A percentile compares a stretch with the other conserved stretches of the same genome.
Evolutionary conservation across 1,139 yeast species (phyloP).

Genomic region (Keqinozyma sinolaborantium): DNA sequence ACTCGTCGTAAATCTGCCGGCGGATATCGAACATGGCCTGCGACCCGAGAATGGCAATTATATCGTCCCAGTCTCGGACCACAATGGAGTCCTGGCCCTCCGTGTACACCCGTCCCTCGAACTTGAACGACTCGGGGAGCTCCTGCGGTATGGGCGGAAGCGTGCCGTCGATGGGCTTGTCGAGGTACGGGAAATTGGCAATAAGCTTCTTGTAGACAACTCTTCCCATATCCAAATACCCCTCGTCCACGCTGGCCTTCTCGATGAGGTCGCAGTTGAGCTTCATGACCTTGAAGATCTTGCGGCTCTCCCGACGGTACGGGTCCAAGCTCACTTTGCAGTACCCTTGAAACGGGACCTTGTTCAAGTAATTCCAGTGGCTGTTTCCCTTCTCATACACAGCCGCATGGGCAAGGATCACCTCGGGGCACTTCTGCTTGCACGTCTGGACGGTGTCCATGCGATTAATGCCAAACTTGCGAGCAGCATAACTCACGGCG

Average conservation of each 20-base stretch:
- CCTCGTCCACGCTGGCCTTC: constrained; percentile 95
- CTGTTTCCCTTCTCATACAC: constrained; percentile 86
- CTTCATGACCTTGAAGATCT: constrained; percentile 62
- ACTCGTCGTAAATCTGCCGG: constrained; percentile 41
- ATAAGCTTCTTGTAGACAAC: constrained; percentile 21
- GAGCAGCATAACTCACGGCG: constrained; percentile 88
- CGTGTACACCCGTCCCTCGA: constrained; percentile 25
- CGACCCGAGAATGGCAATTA: constrained; percentile 66
- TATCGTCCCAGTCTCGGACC: constrained; percentile 80
- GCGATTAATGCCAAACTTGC: constrained; percentile 75
- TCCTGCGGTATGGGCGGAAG: constrained; percentile 52
- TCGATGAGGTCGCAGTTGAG: constrained; percentile 64
- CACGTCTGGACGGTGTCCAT: constrained; percentile 75
- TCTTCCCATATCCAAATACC: constrained; percentile 77
- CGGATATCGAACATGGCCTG: constrained; percentile 54
- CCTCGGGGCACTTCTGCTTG: constrained; percentile 64
- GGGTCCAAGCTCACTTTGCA: constrained; percentile 92
- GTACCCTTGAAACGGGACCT: constrained; percentile 40
- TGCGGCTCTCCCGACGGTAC: constrained; percentile 81
- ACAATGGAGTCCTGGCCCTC: constrained; percentile 6
- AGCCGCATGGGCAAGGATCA: constrained; percentile 88
- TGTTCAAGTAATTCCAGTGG: constrained; percentile 64
- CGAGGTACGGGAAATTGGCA: constrained; percentile 24
- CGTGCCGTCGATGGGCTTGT: constrained; percentile 16
- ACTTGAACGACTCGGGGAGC: constrained; percentile 26